Evolutionary conservation across 129 eudicot species (phyloP).

Genomic region (Ambrosia artemisiifolia): DNA sequence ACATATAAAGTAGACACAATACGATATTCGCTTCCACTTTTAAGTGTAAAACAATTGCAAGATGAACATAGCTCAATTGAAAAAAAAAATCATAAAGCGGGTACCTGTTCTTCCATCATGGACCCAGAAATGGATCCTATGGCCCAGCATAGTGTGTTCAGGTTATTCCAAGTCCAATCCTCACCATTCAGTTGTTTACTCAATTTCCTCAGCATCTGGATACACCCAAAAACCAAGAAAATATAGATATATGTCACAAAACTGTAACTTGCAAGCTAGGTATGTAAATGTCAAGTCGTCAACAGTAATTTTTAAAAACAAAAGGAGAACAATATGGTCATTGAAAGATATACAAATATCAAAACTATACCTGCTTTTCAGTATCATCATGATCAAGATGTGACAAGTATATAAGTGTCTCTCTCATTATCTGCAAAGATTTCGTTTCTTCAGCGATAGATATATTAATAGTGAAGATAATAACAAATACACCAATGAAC

Average conservation of each 20-base stretch:
- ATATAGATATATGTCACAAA: background rate
- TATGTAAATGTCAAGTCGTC: background rate
- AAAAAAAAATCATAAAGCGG: background rate
- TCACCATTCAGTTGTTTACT: conserved; percentile 85
- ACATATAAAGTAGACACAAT: background rate
- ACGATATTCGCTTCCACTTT: background rate
- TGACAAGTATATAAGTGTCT: conserved; percentile 83
- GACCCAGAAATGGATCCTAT: conserved; percentile 99
- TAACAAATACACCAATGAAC: background rate
- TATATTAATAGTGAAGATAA: background rate
- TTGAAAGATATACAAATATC: conserved; percentile 7
- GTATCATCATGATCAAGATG: conserved; percentile 99
- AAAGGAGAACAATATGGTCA: background rate
- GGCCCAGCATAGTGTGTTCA: conserved; percentile 98
- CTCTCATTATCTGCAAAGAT: conserved; percentile 85
- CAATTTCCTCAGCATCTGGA: conserved; percentile 82
- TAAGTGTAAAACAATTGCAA: background rate
- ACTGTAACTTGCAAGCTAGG: background rate
- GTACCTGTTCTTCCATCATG: conserved; percentile 98
- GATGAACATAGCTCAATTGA: background rate
- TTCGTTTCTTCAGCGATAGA: conserved; percentile 10
- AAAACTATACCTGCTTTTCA: conserved; percentile 78
- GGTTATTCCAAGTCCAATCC: conserved; percentile 99
- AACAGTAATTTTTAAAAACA: background rate
- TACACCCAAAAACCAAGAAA: background rate